These are phyloP conservation scores for Boletellus deceptivus DNA, from an alignment of 1,284 basidiomycete species.

Conservation along the genomic window DNA sequence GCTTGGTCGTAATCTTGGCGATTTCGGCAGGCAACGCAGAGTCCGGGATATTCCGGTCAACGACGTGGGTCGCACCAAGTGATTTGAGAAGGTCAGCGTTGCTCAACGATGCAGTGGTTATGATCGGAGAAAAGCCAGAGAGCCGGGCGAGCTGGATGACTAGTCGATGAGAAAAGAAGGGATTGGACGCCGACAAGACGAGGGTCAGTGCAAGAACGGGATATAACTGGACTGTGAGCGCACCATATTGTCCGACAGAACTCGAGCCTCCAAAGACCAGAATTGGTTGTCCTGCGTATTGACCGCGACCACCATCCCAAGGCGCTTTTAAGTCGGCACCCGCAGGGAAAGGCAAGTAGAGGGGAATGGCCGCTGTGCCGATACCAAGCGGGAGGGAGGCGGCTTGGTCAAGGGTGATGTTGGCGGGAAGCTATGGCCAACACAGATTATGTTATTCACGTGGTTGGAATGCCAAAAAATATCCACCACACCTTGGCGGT, in stretches of 20 bases:
- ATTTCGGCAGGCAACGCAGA: conserved; percentile 14
- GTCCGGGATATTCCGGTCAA: conserved; percentile 25
- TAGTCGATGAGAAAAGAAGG: not conserved
- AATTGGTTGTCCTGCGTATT: conserved; percentile 26
- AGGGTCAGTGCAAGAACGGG: not conserved
- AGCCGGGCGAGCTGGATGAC: conserved; percentile 36
- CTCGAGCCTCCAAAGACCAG: conserved; percentile 39
- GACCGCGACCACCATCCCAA: conserved; percentile 23
- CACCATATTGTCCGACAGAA: conserved; percentile 37
- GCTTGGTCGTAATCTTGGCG: conserved; percentile 8
- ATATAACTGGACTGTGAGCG: not conserved
- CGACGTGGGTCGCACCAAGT: conserved; percentile 35
- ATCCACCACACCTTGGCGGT: conserved; percentile 24
- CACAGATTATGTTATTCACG: not conserved
- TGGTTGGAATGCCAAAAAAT: not conserved
- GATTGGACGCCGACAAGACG: too few relatives aligned
- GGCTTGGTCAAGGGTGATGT: conserved; percentile 25
- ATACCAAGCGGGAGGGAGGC: conserved; percentile 18
- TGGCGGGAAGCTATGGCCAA: conserved; percentile 19
- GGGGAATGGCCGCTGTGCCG: conserved; percentile 12
- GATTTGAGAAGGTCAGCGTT: conserved; percentile 34
- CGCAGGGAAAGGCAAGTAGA: conserved; percentile 23
- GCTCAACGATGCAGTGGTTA: conserved; percentile 31
- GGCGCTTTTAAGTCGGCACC: conserved; percentile 24
- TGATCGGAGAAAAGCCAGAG: conserved; percentile 31